Evolutionary conservation across 2,329 filamentous ascomycete genomes (phyloP).

Genomic region (Aspergillus hiratsukae): DNA sequence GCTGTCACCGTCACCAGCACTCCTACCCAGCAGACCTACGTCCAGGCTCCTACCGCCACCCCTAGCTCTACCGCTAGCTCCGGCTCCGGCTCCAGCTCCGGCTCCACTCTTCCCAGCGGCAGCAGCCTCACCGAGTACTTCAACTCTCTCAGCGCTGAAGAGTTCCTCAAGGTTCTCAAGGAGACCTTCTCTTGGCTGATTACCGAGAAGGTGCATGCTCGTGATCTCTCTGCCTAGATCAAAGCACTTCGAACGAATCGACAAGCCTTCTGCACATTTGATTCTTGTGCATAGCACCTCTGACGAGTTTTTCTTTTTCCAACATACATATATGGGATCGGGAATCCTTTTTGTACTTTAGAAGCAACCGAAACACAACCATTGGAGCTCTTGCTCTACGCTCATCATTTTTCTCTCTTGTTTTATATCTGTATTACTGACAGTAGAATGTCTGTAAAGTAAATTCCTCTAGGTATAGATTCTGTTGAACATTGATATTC

Average conservation of each 20-base stretch:
- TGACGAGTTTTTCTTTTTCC: conserved; percentile 6
- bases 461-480: not conserved
- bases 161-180: conserved; percentile 26
- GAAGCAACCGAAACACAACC: not conserved
- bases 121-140: conserved; percentile 25
- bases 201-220: conserved; percentile 30
- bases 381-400: not conserved
- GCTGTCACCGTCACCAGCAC: conserved; percentile 20
- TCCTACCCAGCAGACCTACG: conserved; percentile 19
- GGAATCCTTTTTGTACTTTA: conserved; percentile 12
- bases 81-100: conserved; percentile 7
- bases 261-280: conserved; percentile 8
- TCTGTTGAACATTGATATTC: not conserved
- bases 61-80: conserved; percentile 7
- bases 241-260: conserved; percentile 2
- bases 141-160: conserved; percentile 26
- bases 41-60: conserved; percentile 11
- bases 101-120: conserved; percentile 15
- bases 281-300: conserved; percentile 1
- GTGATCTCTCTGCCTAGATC: conserved; percentile 23
- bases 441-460: not conserved
- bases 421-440: not conserved
- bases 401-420: not conserved
- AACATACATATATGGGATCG: conserved; percentile 7
- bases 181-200: conserved; percentile 30